Evolutionary conservation across 768 basidiomycete species (phyloP).

Genomic region (Serendipita indica): DNA sequence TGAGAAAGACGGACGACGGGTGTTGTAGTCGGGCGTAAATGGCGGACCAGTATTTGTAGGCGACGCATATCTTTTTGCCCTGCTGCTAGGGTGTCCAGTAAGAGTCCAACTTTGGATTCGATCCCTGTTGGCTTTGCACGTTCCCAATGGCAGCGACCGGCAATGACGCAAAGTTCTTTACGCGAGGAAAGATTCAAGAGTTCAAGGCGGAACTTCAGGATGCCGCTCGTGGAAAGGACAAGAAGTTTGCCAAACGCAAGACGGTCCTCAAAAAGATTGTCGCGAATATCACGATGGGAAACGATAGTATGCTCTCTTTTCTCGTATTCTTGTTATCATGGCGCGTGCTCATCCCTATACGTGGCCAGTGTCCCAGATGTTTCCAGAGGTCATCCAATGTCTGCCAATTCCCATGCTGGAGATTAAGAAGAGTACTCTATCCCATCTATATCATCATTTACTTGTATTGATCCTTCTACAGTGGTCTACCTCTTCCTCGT

Average conservation of each 20-base stretch:
- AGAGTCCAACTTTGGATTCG: background rate
- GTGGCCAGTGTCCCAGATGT: conserved; percentile 72
- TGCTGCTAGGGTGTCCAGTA: too few species aligned
- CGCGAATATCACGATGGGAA: conserved; percentile 99
- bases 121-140: too few species aligned
- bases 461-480: conserved; percentile 22
- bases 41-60: background rate
- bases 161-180: conserved; percentile 86
- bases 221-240: conserved; percentile 80
- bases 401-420: conserved; percentile 89
- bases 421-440: conserved; percentile 99
- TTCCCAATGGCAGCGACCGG: conserved; percentile 25
- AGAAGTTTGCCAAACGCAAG: conserved; percentile 88
- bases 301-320: conserved; percentile 64
- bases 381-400: conserved; percentile 91
- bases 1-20: background rate
- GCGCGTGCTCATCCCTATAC: conserved; percentile 16
- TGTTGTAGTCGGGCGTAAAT: background rate
- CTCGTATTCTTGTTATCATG: conserved; percentile 15
- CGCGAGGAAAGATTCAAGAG: conserved; percentile 84
- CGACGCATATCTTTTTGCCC: too few species aligned
- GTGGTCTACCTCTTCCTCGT: conserved; percentile 98
- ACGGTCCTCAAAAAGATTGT: conserved; percentile 93
- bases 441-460: background rate
- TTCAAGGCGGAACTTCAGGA: conserved; percentile 83